A percentile compares a stretch with the other conserved stretches of the same genome.
phyloP scores from a whole-genome alignment of 2,329 filamentous ascomycete genomes.

The Coniochaeta ligniaria region DNA sequence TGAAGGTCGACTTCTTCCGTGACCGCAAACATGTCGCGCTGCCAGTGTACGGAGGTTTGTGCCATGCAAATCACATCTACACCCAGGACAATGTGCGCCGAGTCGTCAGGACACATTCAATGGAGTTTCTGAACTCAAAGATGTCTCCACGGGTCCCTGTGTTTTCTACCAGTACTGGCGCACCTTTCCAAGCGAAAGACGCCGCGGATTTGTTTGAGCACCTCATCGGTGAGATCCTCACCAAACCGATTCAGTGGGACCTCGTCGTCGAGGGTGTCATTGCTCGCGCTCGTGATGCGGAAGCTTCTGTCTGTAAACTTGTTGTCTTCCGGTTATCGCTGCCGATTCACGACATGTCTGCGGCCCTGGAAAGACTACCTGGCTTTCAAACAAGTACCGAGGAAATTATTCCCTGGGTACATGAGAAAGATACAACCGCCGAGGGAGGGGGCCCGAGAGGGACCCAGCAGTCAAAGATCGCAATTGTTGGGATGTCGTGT shows the following conservation, averaged over 20 bases:
- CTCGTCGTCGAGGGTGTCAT: conserved; percentile 16
- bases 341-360: conserved; percentile 17
- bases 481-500: conserved; percentile 62
- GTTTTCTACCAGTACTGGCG: conserved; percentile 22
- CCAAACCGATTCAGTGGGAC: conserved; percentile 19
- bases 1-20: conserved; percentile 19
- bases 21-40: conserved; percentile 21
- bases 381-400: not conserved
- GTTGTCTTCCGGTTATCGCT: conserved; percentile 20
- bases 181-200: conserved; percentile 16
- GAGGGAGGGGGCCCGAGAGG: not conserved
- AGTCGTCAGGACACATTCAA: conserved; percentile 1
- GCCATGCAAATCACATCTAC: conserved; percentile 34
- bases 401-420: conserved; percentile 18
- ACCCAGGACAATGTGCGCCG: conserved; percentile 16
- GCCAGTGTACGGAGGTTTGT: conserved; percentile 29
- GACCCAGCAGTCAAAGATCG: conserved; percentile 31
- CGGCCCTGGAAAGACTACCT: conserved; percentile 5
- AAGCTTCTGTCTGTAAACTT: conserved; percentile 11
- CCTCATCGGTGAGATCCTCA: conserved; percentile 22
- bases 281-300: conserved; percentile 9
- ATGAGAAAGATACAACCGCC: conserved; percentile 6
- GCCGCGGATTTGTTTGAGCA: conserved; percentile 15
- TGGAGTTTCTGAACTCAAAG: conserved; percentile 2
- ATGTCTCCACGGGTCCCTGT: conserved; percentile 18